Percentiles rank a stretch among this genome's conserved stretches.
phyloP scores from a whole-genome alignment of 1,284 basidiomycete genomes.

The Termitomyces sp. region DNA sequence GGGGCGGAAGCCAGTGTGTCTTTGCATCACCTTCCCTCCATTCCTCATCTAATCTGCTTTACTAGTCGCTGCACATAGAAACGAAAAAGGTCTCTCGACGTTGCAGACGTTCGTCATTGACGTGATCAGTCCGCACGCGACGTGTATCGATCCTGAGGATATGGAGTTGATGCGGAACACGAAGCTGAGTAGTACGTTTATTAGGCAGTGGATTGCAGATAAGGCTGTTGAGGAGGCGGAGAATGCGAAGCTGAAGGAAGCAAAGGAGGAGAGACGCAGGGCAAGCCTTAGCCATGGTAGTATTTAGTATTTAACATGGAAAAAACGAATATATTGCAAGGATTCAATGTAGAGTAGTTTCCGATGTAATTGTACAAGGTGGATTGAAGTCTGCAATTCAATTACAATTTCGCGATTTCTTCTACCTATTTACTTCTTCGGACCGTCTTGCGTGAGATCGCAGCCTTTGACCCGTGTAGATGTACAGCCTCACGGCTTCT shows the following conservation, averaged over 20 bases:
- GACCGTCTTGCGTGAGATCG: too few species aligned
- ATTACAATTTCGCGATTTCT: too few species aligned
- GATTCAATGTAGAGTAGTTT: neutral
- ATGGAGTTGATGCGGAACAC: constrained; percentile 62
- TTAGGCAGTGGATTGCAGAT: constrained; percentile 76
- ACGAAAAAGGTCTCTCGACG: constrained; percentile 48
- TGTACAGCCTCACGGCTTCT: neutral
- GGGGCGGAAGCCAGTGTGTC: constrained; percentile 71
- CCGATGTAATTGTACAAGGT: neutral
- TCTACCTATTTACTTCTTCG: too few species aligned
- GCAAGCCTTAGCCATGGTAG: neutral
- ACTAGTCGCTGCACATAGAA: constrained; percentile 60
- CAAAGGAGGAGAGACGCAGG: constrained; percentile 5
- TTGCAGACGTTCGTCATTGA: constrained; percentile 78
- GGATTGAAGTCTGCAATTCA: too few species aligned
- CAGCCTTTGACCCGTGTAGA: too few species aligned
- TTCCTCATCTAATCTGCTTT: neutral
- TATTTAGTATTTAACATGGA: neutral
- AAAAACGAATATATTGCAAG: neutral
- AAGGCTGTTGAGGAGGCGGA: constrained; percentile 21
- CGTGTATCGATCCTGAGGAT: constrained; percentile 57
- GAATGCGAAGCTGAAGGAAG: neutral
- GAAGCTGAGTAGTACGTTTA: constrained; percentile 90
- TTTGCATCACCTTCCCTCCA: neutral
- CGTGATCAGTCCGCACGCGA: constrained; percentile 69